Conservation (phyloP, 2,329 filamentous ascomycete species). For the Aspergillus unguis region DNA sequence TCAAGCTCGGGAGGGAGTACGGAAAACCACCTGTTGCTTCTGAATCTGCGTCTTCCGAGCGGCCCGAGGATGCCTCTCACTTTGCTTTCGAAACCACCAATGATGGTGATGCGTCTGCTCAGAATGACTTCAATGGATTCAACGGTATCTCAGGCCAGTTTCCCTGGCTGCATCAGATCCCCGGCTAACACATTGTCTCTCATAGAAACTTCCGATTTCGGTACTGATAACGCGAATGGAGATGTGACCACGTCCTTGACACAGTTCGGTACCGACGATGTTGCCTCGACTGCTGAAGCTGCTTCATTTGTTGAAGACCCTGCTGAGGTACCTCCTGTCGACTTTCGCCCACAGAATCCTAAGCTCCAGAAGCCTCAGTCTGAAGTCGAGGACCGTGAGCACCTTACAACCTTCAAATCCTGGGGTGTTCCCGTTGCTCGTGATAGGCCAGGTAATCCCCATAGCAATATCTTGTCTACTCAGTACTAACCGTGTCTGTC, state of each 20-base stretch:
- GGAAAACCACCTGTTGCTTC: slow-evolving; percentile 1
- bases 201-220: neutral
- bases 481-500: neutral
- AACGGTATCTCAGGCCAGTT: neutral
- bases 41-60: slow-evolving; percentile 8
- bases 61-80: neutral
- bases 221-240: neutral
- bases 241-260: neutral
- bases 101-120: neutral
- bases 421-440: slow-evolving; percentile 31
- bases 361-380: neutral
- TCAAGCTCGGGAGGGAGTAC: slow-evolving; percentile 12
- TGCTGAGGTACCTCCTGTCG: slow-evolving; percentile 3
- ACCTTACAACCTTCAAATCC: slow-evolving; percentile 27
- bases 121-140: neutral
- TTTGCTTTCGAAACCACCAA: neutral
- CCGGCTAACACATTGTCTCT: neutral
- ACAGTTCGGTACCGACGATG: no score
- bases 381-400: slow-evolving; percentile 27
- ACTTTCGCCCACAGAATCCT: neutral
- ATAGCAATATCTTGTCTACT: neutral
- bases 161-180: no score
- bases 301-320: neutral
- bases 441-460: slow-evolving; percentile 25
- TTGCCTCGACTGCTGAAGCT: neutral